Base-by-base conservation (phyloP, 495 filamentous ascomycete species). In the Aspergillus sclerotioniger region DNA sequence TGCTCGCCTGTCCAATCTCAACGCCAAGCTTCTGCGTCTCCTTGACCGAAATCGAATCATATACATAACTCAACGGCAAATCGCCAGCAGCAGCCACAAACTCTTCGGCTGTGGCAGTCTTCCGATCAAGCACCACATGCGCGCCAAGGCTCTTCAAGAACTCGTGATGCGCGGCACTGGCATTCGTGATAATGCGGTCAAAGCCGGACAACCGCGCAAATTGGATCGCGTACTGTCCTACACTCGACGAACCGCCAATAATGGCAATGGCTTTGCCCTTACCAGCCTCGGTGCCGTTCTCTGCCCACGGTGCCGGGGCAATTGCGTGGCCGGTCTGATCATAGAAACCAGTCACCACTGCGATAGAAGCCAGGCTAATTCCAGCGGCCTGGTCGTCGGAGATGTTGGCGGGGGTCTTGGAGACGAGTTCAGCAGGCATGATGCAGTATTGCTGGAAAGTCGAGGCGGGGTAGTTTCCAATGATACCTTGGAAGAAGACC, bases 121-220 rank as follows among this genome's bases (percentile, higher is more conserved):
- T 54, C 28, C 64, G 64, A 33, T 66, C 60, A 1, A 66, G 53
- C 3, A 66, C 64, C 12, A 66, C 60, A 43, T 61, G 58, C 8
- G 80, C 80, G 0, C 80, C 80, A 4, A 82, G 61, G 1, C 62
- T 67, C 60, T 73, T 76, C 25, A 82, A 47, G 28, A 68, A 76
- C 15, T 69, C 68, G 33, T 76, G 74, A 59, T 83, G 66, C 28
- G 64, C 65, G 13, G 65, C 45, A 46, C 78, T 80, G 7, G 77
- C 78, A 16, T 74, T 80, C 16, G 69, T 76, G 47, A 76, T 75
- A 15, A 82, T 77, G 5, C 65, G 69, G 17, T 58, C 52, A 51
- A 74, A 80, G 2, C 80, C 80, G 2, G 76, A 52, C 6, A 69
- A 49, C 15, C 65, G 67, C 3, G 77, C 78, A 13, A 71, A 32